These are phyloP conservation scores for Cladosporium austrohemisphaericum DNA, from an alignment of 2,329 filamentous ascomycete species.

Conservation along the genomic window DNA sequence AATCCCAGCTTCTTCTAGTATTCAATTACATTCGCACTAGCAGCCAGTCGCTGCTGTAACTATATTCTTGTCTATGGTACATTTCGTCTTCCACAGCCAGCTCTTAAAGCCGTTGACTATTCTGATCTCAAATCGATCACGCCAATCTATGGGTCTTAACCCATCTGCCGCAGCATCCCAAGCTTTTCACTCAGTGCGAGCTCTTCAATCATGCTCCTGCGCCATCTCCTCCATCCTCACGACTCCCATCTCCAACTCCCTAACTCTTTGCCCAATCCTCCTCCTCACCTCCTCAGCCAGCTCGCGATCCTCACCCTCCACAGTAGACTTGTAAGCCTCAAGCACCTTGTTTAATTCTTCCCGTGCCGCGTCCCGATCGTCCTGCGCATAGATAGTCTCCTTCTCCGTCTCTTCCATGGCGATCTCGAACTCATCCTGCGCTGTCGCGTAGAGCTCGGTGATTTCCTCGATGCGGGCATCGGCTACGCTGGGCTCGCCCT, in stretches of 20 bases:
- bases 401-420: conserved; percentile 51
- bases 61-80: not conserved
- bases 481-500: conserved; percentile 26
- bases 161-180: no score
- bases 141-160: not conserved
- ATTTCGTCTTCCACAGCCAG: no score
- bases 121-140: no score
- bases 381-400: conserved; percentile 53
- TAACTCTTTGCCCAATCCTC: conserved; percentile 49
- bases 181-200: no score
- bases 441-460: conserved; percentile 39
- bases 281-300: conserved; percentile 50
- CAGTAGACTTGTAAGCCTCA: conserved; percentile 42
- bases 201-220: conserved; percentile 48
- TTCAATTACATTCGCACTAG: not conserved
- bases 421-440: conserved; percentile 47
- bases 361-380: conserved; percentile 51
- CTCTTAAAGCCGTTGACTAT: not conserved
- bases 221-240: conserved; percentile 50
- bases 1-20: conserved; percentile 1
- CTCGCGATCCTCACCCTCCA: conserved; percentile 40
- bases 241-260: conserved; percentile 53
- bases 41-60: not conserved
- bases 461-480: conserved; percentile 41
- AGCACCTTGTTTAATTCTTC: conserved; percentile 51